Evolutionary conservation across 495 filamentous ascomycete genomes (phyloP), one percentile per base, ranked within the genome.

Genomic region (Chlorociboria aeruginascens): DNA sequence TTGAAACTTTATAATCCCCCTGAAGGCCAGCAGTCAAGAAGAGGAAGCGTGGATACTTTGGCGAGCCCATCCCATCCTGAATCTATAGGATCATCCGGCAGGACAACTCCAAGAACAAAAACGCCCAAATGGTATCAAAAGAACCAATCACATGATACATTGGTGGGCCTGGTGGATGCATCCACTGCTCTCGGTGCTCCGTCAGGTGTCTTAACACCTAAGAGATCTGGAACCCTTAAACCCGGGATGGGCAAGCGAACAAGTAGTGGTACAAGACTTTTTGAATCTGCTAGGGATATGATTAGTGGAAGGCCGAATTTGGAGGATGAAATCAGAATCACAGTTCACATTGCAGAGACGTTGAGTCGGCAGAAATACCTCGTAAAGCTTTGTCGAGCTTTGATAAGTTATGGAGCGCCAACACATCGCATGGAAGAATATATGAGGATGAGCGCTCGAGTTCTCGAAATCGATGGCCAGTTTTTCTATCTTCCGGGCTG

Each of bases 401-500:
- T 96, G 58, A 96, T 97, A 86, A 74, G 75, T 50, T 88, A 82
- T 50, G 86, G 86, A 13, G 84, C 83, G 1, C 84, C 84, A 7
- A 87, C 84, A 0, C 84, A 89, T 55, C 72, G 84, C 8, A 61
- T 89, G 13, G 84, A 89, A 60, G 72, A 73, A 55, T 95, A 95
- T 58, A 84, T 97, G 83, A 80, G 73, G 46, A 94, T 89, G 87
- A 86, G 85, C 11, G 81, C 89, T 25, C 76, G 86, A 3, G 85
- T 93, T 4, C 73, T 97, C 38, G 83, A 90, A 62, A 89, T 96
- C 40, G 85, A 95, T 50, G 85, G 81, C 36, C 88, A 94, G 50
- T 96, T 94, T 56, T 66, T 95, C 36, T 96, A 95, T 60, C 80
- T 95, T 17, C 90, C 90, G 1, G 86, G 86, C 14, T 93, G 86